Evolutionary conservation across 257 asterid species (phyloP), one percentile per base, ranked within the genome.

Genomic region (Penstemon barbatus): DNA sequence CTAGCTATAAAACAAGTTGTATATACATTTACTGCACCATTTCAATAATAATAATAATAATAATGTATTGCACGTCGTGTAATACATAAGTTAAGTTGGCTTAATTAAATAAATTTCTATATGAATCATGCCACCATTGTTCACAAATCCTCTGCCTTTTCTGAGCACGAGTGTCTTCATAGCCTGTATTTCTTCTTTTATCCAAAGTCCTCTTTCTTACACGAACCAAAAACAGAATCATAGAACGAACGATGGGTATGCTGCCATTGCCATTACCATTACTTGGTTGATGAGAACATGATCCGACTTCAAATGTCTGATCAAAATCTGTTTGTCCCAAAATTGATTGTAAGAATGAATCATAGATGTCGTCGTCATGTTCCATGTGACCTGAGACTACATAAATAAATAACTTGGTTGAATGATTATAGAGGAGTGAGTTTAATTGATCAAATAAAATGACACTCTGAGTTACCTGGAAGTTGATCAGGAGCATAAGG

Each of bases 141-240:
- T 25, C 33, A 25, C 33, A 25, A 25, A 11, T 66, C 72, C 70
- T 81, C 39, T 33, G 75, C 75, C 58, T 78, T 61, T 74, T 81
- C 39, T 33, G 65, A 44, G 49, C 65, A 45, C 49, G 75, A 44
- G 18, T 15, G 48, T 60, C 72, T 50, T 62, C 48, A 48, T 25
- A 37, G 60, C 52, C 68, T 5, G 18, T 6, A 6, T 5, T 36
- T 49, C 54, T 49, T 15, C n/a, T 49, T 49, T 5, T 49, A 13
- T 10, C 54, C 70, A 40, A 19, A 8, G n/a, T 33, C 41, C 67
- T 69, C 48, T 65, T 70, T 71, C 70, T 83, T 40, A 64, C 61
- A 4, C 84, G 78, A 68, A 60, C 15, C 41, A 49, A 13, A 60
- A 60, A 60, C 81, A 79, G 66, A 43, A 56, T 38, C 49, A 45